Evolutionary conservation across 2,329 filamentous ascomycete species (phyloP), one percentile per base, ranked within the genome.

Genomic region (Ascochyta rabiei): DNA sequence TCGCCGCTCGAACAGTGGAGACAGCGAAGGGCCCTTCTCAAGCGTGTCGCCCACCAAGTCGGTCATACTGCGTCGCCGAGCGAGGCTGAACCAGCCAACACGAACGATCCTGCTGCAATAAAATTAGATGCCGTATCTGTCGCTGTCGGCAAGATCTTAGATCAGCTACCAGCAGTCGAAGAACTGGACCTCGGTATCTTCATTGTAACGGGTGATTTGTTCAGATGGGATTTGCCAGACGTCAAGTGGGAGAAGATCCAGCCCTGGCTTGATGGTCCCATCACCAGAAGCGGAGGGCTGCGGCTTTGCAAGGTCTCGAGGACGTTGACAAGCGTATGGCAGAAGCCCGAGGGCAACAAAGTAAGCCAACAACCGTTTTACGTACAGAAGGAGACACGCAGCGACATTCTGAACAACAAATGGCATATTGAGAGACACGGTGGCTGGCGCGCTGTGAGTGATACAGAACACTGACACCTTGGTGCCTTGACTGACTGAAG

Each of bases 201-300:
- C 6, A 61, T 70, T 23, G 55, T 64, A 31, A 61, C 55, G 13
- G 40, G 53, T 9, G 63, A 67, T 1, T 59, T 61, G 4, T 62
- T 46, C 21, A 60, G 62, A 24, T 71, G 68, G 69, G 64, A 71
- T 46, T 30, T 72, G n/a, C 68, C 68, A 1, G 64, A 69, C 23
- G 44, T 57, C 1, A 64, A 58, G 38, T 67, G 64, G 63, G 64
- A 64, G 16, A 61, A 60, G 8, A 42, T 72, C 24, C 61, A 62
- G 30, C 60, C 60, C 8, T 73, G 69, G 69, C 53, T 73, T 8
- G 61, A 70, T 30, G 51, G 56, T 4, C 55, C 66, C 12, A 40
- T 71, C 13, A 42, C 37, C 18, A 31, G 41, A 4, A 39, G 39
- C 3, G 35, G 48, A 9, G 44, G 49, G 13, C 40, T 35, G n/a